Evolutionary conservation across 2,329 filamentous ascomycete genomes (phyloP), one percentile per base, ranked within the genome.

Genomic region (Aureobasidium sp.): DNA sequence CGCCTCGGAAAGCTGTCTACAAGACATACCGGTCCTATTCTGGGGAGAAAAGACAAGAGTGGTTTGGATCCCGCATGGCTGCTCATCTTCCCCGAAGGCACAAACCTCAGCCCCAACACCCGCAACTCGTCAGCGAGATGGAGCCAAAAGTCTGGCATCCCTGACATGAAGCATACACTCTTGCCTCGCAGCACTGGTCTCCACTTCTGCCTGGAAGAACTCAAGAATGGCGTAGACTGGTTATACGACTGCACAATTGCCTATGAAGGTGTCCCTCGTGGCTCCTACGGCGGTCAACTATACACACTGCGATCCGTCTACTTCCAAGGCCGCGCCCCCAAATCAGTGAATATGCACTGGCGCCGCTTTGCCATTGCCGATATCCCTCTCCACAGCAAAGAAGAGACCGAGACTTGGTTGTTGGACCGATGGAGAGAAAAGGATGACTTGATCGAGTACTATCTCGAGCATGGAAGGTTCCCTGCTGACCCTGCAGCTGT

Each of bases 311-410:
- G 85, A 1, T 90, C 89, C 62, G 94, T 90, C 32, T 97, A 95
- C 73, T 87, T 97, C 67, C 84, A 94, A 72, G 93, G 94, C 47
- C 87, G 90, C 0, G 87, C 91, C 0, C 94, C 94, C 5, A 96
- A 91, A 72, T 96, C 90, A 2, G 91, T 97, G 68, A 97, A 97
- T 75, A 91, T 97, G 78, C 87, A 97, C 77, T 99, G 93, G 92
- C 86, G 94, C 59, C 86, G 92, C 25, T 97, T 96, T 75, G 81
- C 83, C 29, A 71, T 96, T 25, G 81, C 82, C 16, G 86, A 91
- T 50, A 93, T 99, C 30, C 94, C 94, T 0, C 79, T 96, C 5
- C 81, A 90, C 52, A 83, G 88, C 67, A 80, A 82, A 8, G 81
- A 88, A 37, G 77, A 81, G 30, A 97, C 99, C 70, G 87, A 93